These are phyloP conservation scores for Solanum corneliomulleri DNA, from an alignment of 257 asterid species.

Conservation along the genomic window DNA sequence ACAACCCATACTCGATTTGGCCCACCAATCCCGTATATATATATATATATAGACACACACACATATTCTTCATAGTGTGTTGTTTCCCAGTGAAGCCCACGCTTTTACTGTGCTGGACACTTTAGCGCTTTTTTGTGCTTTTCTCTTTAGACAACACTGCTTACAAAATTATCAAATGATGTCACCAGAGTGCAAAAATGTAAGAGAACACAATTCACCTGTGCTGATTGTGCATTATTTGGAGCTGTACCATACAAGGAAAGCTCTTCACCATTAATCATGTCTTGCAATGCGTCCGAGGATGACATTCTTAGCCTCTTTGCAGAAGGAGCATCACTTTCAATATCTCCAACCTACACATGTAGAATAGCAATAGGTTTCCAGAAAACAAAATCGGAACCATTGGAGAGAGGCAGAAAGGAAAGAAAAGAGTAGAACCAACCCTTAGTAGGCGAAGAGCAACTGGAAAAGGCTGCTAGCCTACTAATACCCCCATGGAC, in stretches of 20 bases:
- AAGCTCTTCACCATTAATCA: conserved; percentile 73
- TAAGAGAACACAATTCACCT: conserved; percentile 36
- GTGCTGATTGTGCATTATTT: conserved; percentile 65
- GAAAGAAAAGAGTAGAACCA: not conserved
- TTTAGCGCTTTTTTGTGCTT: not conserved
- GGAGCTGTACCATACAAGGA: conserved; percentile 70
- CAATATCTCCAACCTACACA: conserved; percentile 83
- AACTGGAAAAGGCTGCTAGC: not conserved
- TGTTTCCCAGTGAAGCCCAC: not conserved
- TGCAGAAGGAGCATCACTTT: conserved; percentile 60
- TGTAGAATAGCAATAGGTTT: not conserved
- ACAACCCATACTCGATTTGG: not conserved
- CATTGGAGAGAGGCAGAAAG: not conserved
- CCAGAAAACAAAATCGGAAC: not conserved
- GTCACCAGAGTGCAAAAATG: not conserved
- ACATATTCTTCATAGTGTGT: not conserved
- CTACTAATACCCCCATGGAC: not conserved
- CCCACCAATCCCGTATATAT: not conserved
- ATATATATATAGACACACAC: no score
- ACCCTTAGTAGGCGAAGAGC: not conserved
- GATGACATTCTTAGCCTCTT: conserved; percentile 76
- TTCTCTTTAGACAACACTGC: not conserved
- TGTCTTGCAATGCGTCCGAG: conserved; percentile 80
- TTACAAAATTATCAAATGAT: not conserved
- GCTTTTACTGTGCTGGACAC: not conserved